phyloP scores from a whole-genome alignment of 2,329 filamentous ascomycete genomes.

The Aspergillus neoniger region DNA sequence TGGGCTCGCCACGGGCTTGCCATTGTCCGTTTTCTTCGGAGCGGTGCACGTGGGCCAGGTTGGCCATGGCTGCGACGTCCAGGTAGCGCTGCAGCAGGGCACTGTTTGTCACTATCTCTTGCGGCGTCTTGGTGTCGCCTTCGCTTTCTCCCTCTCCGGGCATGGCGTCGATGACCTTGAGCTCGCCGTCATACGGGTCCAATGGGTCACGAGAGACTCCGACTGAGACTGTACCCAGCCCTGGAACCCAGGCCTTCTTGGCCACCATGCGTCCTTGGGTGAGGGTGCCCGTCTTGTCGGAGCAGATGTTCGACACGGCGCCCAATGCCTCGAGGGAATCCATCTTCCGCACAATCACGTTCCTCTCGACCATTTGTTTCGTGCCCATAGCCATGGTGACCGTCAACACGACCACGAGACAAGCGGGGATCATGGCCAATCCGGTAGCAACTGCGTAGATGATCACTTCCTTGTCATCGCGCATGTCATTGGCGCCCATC shows the following conservation, averaged over 20 bases:
- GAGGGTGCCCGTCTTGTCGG: slow-evolving; percentile 62
- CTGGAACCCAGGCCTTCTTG: slow-evolving; percentile 61
- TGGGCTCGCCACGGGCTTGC: slow-evolving; percentile 67
- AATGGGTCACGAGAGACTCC: slow-evolving; percentile 58
- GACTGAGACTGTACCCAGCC: slow-evolving; percentile 59
- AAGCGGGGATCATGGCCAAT: slow-evolving; percentile 64
- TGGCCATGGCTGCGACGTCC: slow-evolving; percentile 65
- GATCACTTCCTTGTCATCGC: slow-evolving; percentile 60
- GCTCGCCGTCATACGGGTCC: slow-evolving; percentile 56
- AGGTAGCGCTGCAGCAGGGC: slow-evolving; percentile 57
- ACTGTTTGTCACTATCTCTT: background rate
- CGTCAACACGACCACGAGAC: slow-evolving; percentile 65
- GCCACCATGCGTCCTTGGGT: slow-evolving; percentile 67
- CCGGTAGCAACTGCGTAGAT: slow-evolving; percentile 65
- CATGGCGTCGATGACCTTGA: slow-evolving; percentile 41
- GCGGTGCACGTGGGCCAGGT: slow-evolving; percentile 64
- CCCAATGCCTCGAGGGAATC: slow-evolving; percentile 62
- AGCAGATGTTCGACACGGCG: slow-evolving; percentile 62
- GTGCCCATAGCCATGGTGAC: slow-evolving; percentile 67
- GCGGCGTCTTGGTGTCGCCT: background rate
- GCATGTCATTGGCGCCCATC: slow-evolving; percentile 63
- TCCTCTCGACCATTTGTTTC: slow-evolving; percentile 57
- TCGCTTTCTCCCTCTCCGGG: background rate
- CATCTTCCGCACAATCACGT: slow-evolving; percentile 61
- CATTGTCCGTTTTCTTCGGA: slow-evolving; percentile 56